Percentiles rank a stretch among this genome's conserved stretches.
Evolutionary conservation across 2,329 filamentous ascomycete species (phyloP).

Genomic region (Pezicula rhizophila): DNA sequence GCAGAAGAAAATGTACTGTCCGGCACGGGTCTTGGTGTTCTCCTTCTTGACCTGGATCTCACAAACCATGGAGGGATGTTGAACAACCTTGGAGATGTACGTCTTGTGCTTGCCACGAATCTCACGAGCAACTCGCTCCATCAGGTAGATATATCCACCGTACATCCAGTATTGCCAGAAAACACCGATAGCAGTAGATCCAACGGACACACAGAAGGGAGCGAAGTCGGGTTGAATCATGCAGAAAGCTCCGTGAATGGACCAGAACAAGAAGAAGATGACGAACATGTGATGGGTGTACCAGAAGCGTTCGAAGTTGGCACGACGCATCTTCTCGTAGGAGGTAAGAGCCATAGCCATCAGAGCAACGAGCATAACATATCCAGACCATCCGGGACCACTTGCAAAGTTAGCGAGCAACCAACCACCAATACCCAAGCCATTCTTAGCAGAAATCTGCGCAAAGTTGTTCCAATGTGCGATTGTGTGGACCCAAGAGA

Average conservation of each 20-base stretch:
- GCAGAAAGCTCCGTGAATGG: slow-evolving; percentile 82
- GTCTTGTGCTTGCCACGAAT: slow-evolving; percentile 76
- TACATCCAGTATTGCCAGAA: slow-evolving; percentile 92
- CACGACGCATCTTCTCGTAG: slow-evolving; percentile 68
- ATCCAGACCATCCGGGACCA: slow-evolving; percentile 80
- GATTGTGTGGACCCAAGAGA: slow-evolving; percentile 79
- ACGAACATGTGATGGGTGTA: slow-evolving; percentile 86
- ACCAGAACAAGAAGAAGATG: slow-evolving; percentile 86
- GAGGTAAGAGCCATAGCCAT: slow-evolving; percentile 76
- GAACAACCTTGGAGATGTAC: slow-evolving; percentile 81
- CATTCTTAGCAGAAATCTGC: slow-evolving; percentile 67
- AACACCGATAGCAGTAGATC: slow-evolving; percentile 61
- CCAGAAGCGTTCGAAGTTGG: slow-evolving; percentile 87
- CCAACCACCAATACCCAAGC: slow-evolving; percentile 72
- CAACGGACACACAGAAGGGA: slow-evolving; percentile 68
- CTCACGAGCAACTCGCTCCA: slow-evolving; percentile 74
- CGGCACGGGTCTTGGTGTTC: slow-evolving; percentile 72
- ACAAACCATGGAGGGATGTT: slow-evolving; percentile 82
- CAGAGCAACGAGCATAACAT: slow-evolving; percentile 73
- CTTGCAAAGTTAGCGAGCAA: slow-evolving; percentile 71
- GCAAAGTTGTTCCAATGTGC: slow-evolving; percentile 86
- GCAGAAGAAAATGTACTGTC: slow-evolving; percentile 85
- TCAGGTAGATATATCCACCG: slow-evolving; percentile 72
- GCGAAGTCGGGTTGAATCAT: slow-evolving; percentile 83
- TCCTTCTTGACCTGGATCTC: slow-evolving; percentile 93